These are phyloP conservation scores for Pseudognaphalium luteoalbum DNA, from an alignment of 129 eudicot species.

Conservation along the genomic window DNA sequence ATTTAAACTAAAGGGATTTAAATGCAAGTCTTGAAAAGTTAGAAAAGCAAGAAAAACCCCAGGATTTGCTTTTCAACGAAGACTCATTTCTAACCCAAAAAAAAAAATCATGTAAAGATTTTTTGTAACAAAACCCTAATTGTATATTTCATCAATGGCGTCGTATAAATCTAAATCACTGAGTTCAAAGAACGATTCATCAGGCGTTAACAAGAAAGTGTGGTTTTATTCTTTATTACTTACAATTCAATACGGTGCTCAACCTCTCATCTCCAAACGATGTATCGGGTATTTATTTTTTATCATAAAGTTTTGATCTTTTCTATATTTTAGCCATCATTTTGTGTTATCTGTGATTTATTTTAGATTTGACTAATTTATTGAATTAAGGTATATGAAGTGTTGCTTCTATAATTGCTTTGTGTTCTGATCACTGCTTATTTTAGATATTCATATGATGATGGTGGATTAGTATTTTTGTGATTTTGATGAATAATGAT, in stretches of 20 bases:
- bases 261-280: slow-evolving; percentile 94
- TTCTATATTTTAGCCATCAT: not conserved
- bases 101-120: not conserved
- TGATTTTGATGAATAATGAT: not conserved
- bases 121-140: not conserved
- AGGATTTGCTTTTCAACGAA: not conserved
- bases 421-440: not conserved
- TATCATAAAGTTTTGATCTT: not conserved
- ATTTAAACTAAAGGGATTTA: not conserved
- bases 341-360: not conserved
- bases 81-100: not conserved
- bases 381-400: not conserved
- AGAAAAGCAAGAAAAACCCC: not conserved
- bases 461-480: not conserved
- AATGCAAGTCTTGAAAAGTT: not conserved
- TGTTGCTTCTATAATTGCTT: not conserved
- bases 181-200: slow-evolving; percentile 30
- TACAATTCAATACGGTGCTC: slow-evolving; percentile 92
- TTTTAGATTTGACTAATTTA: not conserved
- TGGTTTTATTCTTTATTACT: slow-evolving; percentile 80
- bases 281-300: slow-evolving; percentile 60
- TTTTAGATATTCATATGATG: not conserved
- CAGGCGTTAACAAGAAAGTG: slow-evolving; percentile 40
- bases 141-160: slow-evolving; percentile 45
- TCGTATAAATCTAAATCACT: slow-evolving; percentile 38